Conservation (phyloP, 1,284 basidiomycete genomes). For the Boletus subluridellus region DNA sequence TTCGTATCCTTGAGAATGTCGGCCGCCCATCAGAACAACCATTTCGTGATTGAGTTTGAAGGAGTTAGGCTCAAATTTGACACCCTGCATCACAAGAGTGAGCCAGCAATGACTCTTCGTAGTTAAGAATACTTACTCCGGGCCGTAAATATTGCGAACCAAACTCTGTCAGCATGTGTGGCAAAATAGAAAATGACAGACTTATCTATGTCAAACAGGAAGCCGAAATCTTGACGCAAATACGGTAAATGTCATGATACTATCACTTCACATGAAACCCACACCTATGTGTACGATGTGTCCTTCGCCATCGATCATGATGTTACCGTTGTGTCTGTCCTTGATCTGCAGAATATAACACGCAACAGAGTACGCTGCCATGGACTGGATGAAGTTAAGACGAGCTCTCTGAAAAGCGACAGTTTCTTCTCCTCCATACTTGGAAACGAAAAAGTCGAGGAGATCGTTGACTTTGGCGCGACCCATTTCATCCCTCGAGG, state of each 20-base stretch:
- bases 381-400: constrained; percentile 96
- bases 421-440: constrained; percentile 88
- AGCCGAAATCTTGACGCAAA: constrained; percentile 82
- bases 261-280: constrained; percentile 24
- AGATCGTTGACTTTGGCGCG: constrained; percentile 97
- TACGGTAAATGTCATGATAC: constrained; percentile 4
- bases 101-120: not conserved
- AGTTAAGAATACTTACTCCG: constrained; percentile 48
- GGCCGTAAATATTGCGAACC: constrained; percentile 45
- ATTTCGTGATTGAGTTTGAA: constrained; percentile 99
- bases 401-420: constrained; percentile 91
- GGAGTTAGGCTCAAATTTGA: constrained; percentile 95
- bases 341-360: constrained; percentile 98
- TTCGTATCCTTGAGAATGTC: constrained; percentile 88
- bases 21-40: constrained; percentile 96
- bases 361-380: constrained; percentile 99
- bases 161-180: constrained; percentile 26
- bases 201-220: constrained; percentile 98
- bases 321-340: constrained; percentile 97
- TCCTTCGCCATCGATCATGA: constrained; percentile 97
- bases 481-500: constrained; percentile 99
- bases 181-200: constrained; percentile 28
- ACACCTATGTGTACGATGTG: constrained; percentile 96
- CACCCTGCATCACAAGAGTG: constrained; percentile 54
- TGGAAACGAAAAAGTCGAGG: constrained; percentile 90